Base-by-base conservation (phyloP, 23 red algal genomes). In the Agarophyton chilense region DNA sequence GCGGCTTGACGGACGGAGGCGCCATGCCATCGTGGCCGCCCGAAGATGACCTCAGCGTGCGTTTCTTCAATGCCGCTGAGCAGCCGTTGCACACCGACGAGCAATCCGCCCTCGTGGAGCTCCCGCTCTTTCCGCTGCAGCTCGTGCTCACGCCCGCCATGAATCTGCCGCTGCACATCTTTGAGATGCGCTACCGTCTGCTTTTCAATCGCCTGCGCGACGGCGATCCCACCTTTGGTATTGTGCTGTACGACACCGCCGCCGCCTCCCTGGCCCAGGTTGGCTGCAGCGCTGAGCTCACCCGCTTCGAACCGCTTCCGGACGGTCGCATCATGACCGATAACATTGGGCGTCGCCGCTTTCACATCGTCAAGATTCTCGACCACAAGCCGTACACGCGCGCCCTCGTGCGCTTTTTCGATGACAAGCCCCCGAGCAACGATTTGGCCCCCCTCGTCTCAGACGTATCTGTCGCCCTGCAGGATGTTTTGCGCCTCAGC, bases 121-220 rank as follows among this genome's bases (percentile, higher is more conserved):
- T 98, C 18, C 96, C 96, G 8, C 79, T 98, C 39, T 98, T 98
- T 71, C 96, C 96, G 13, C 73, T 98, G 81, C 81, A 86, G 21
- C 41, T 98, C 26, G 96, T 98, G 32, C 67, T 98, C 31, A 87
- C 61, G 29, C 96, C 96, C 40, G 82, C 78, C 24, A 58, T 86
- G 22, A 52, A 81, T 13, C 57, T 95, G 25, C 96, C 96, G 38
- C 79, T 98, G 33, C 96, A 98, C 57, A 98, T 98, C 56, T 98
- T 98, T 45, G 96, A 98, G 60, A 89, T 95, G 96, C 51, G 92
- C 16, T 98, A 93, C 43, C 88, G 96, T 8, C 62, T 84, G 81
- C 35, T 98, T 28, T 98, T 98, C 80, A 91, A 95, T 65, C 56
- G 47, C 34, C 72, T 98, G 43, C 41, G 87, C 12, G 96, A 98